Base-by-base conservation (phyloP, 352 stramenopile genomes). In the Pythium utonaiense region DNA sequence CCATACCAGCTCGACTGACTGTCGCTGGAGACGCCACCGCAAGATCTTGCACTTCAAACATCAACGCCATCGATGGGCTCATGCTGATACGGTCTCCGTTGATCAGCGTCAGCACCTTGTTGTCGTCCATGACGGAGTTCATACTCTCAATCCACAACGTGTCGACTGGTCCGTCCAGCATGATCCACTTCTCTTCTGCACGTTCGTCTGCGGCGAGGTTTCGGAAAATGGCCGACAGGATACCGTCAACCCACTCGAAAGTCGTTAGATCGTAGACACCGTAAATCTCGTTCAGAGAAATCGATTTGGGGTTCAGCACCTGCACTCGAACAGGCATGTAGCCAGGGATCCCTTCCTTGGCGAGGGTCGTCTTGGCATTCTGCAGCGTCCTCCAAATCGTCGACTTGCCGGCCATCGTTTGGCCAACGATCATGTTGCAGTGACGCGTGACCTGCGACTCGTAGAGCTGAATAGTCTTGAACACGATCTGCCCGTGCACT, bases 41-140 rank as follows among this genome's bases (percentile, higher is more conserved):
- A 1, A 98, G 77, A 64, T 98, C 93, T 64, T 97, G 95, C 6
- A 98, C 93, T 65, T 98, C 95, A 50, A 98, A 98, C 53, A 98
- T 78, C 36, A 97, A 89, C 47, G 95, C 80, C 85, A 94, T 93
- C 1, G 80, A 88, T 9, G 80, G 61, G 28, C 77, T 90, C 84
- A 95, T 93, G 53, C 77, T 89, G 61, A 96, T 93, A 17, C 84
- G 80, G 49, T 96, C 85, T 21, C 86, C 86, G 62, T 94, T 96
- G 57, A 93, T 92, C 41, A 95, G 67, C 16, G 80, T 93, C 12
- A 95, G 67, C 27, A 93, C 80, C 60, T 95, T 95, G 64, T 93
- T 94, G 52, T 95, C 85, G 55, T 95, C 86, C 84, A 95, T 93
- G 30, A 95, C 85, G 53, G 75, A 91, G 69, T 95, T 95, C 82